Conservation (phyloP, 2,329 filamentous ascomycete genomes). For the Hymenoscyphus scutula region DNA sequence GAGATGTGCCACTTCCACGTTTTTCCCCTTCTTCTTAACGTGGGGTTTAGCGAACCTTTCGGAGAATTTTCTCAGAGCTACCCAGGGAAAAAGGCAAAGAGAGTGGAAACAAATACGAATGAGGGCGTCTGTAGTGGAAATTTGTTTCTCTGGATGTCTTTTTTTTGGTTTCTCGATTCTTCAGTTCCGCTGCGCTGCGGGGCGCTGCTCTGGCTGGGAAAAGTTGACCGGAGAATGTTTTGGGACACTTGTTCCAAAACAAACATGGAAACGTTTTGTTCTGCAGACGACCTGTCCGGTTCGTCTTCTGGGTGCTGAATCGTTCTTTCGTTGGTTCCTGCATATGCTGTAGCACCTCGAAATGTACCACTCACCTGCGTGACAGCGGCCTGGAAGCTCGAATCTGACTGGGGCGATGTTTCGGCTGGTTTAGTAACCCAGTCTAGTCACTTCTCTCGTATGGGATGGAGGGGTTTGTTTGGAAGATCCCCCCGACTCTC, state of each 20-base stretch:
- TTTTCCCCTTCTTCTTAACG: background rate
- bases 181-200: background rate
- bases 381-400: background rate
- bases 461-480: slow-evolving; percentile 1
- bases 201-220: background rate
- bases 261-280: background rate
- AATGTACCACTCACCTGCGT: background rate
- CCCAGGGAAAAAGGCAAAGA: background rate
- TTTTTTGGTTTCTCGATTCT: background rate
- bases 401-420: slow-evolving; percentile 1
- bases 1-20: background rate
- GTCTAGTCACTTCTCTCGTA: background rate
- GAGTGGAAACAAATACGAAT: background rate
- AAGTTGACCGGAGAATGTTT: background rate
- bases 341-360: slow-evolving; percentile 3
- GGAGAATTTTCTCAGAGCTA: background rate
- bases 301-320: background rate
- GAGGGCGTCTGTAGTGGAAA: background rate
- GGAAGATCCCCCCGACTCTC: too few relatives aligned
- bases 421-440: background rate
- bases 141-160: background rate
- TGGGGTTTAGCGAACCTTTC: background rate
- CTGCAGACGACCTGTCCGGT: background rate
- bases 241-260: background rate
- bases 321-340: slow-evolving; percentile 2